Evolutionary conservation across 441 rosid species (phyloP).

Genomic region (Capsella rubella): DNA sequence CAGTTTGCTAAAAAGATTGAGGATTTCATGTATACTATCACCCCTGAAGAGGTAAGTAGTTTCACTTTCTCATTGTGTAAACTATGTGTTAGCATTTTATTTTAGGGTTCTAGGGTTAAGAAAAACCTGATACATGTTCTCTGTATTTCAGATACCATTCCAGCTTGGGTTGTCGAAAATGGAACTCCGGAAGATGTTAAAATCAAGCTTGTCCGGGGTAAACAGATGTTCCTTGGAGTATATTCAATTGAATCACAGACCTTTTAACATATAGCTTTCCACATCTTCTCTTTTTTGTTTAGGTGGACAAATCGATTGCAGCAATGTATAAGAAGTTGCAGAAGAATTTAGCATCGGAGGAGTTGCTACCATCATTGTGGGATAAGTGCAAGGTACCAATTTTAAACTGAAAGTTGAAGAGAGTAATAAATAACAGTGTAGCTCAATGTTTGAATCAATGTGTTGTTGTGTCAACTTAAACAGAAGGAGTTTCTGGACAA

Average conservation of each 20-base stretch:
- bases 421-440: constrained; percentile 7
- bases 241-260: not conserved
- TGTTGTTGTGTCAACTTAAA: constrained; percentile 33
- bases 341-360: constrained; percentile 93
- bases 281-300: constrained; percentile 19
- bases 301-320: constrained; percentile 93
- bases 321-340: constrained; percentile 97
- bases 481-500: constrained; percentile 98
- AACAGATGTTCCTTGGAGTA: constrained; percentile 29
- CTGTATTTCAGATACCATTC: constrained; percentile 80
- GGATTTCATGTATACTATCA: constrained; percentile 92
- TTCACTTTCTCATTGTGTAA: constrained; percentile 4
- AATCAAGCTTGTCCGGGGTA: constrained; percentile 95
- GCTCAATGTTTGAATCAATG: not conserved
- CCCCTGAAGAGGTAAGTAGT: constrained; percentile 89
- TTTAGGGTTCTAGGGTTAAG: not conserved
- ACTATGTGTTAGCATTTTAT: not conserved
- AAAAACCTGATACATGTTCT: constrained; percentile 3
- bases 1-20: constrained; percentile 92
- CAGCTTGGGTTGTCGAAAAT: constrained; percentile 94
- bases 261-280: not conserved
- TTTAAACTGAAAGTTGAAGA: not conserved
- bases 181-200: constrained; percentile 95
- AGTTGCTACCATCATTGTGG: constrained; percentile 93
- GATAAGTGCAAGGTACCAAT: constrained; percentile 93